A percentile compares a stretch with the other conserved stretches of the same genome.
phyloP scores from a whole-genome alignment of 1,139 yeast species.

The Hemisphaericaspora subhashii region DNA sequence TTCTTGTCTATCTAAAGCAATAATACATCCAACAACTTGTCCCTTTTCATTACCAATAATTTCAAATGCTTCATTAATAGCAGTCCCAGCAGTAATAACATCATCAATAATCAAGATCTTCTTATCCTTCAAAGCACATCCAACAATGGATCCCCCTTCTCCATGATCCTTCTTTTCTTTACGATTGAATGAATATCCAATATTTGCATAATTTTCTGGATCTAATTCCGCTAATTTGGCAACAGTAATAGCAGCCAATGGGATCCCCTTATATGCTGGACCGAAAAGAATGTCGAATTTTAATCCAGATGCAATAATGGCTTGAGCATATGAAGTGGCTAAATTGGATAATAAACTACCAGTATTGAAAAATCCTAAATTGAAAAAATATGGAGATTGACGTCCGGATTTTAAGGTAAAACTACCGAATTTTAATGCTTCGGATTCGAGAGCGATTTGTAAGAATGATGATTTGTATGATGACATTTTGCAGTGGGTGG shows the following conservation, averaged over 20 bases:
- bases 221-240: conserved; percentile 90
- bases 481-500: conserved; percentile 18
- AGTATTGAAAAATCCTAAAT: conserved; percentile 83
- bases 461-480: conserved; percentile 66
- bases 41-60: conserved; percentile 76
- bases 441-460: conserved; percentile 74
- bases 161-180: conserved; percentile 98
- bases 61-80: conserved; percentile 88
- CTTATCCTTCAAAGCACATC: conserved; percentile 70
- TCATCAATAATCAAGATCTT: conserved; percentile 86
- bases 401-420: conserved; percentile 93
- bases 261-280: conserved; percentile 97
- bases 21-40: conserved; percentile 75
- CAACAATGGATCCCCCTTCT: conserved; percentile 95
- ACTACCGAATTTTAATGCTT: conserved; percentile 82
- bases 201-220: conserved; percentile 64
- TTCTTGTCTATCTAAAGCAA: conserved; percentile 95
- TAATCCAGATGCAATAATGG: conserved; percentile 76
- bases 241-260: conserved; percentile 89
- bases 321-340: conserved; percentile 86
- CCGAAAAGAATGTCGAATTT: conserved; percentile 93
- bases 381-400: conserved; percentile 94
- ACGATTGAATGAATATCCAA: conserved; percentile 77
- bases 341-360: conserved; percentile 75
- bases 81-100: conserved; percentile 98